These are phyloP conservation scores for Fusarium solani-melongenae DNA, from an alignment of 2,329 filamentous ascomycete species.

Conservation along the genomic window DNA sequence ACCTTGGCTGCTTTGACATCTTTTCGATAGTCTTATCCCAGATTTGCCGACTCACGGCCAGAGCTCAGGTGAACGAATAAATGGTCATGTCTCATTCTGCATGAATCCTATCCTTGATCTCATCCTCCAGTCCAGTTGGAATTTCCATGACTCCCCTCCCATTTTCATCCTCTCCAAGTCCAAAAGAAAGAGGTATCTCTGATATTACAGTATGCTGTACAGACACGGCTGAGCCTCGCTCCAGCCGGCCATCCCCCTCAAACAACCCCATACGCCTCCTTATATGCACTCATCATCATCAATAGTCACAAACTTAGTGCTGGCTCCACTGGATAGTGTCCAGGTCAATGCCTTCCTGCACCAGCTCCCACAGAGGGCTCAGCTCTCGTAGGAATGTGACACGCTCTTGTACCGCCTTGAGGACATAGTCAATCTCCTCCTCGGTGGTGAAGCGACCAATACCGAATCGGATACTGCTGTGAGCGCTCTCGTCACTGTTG, in stretches of 20 bases:
- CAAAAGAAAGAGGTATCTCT: constrained; percentile 48
- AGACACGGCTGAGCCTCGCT: constrained; percentile 40
- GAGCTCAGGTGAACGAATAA: constrained; percentile 9
- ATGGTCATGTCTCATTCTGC: constrained; percentile 40
- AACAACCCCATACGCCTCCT: constrained; percentile 7
- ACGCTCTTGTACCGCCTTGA: constrained; percentile 91
- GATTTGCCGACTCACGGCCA: background rate
- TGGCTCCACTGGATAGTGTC: constrained; percentile 99
- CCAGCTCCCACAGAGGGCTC: constrained; percentile 96
- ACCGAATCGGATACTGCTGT: constrained; percentile 97
- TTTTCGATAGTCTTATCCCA: background rate
- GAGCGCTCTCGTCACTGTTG: constrained; percentile 96
- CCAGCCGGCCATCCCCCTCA: constrained; percentile 29
- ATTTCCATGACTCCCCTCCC: constrained; percentile 38
- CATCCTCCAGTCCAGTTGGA: constrained; percentile 15
- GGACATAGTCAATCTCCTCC: constrained; percentile 94
- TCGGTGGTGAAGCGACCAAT: constrained; percentile 98
- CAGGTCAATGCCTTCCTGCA: constrained; percentile 95
- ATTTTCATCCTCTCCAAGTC: constrained; percentile 36
- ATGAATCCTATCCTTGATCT: constrained; percentile 16
- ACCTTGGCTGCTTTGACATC: background rate
- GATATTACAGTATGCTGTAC: constrained; percentile 49
- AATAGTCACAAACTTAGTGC: constrained; percentile 68
- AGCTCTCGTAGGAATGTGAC: constrained; percentile 94
- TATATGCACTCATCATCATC: background rate